Base-by-base conservation (phyloP, 2,329 filamentous ascomycete genomes). In the Dothidotthia symphoricarpi region DNA sequence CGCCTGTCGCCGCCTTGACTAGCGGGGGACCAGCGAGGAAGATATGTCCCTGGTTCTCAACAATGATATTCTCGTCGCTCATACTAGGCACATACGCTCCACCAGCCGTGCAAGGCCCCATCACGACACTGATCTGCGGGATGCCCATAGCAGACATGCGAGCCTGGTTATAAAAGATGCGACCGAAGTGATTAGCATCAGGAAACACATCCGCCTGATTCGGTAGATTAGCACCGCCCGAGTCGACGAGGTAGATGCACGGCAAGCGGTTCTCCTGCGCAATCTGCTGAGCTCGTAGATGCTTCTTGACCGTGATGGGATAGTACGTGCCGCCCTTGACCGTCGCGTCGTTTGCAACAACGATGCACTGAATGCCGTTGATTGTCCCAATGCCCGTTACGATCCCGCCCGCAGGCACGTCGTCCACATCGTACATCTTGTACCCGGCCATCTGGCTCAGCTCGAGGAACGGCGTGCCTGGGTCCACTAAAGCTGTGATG, bases 251-350 rank as follows among this genome's bases (percentile, higher is more conserved):
- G 69, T 97, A 98, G 64, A 98, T 87, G 68, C 91, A 97, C 0
- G 82, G 82, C 8, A 85, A 66, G 15, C 63, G 83, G 67, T 97
- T 97, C 66, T 97, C 88, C 50, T 87, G 81, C 0, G 91, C 91
- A 48, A 97, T 86, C 17, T 86, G 83, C 68, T 98, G 93, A 4
- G 91, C 91, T 46, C 91, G 81, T 12, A 97, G 75, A 67, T 97
- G 93, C 75, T 98, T 98, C 74, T 96, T 96, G 42, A 97, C 88
- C 0, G 91, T 98, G 55, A 97, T 88, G 1, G 91, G 91, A 63
- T 91, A 97, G 70, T 98, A 98, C 2, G 91, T 95, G 16, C 91
- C 91, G 35, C 91, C 91, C 71, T 97, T 98, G 60, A 97, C 91
- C 43, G 91, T 96, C 71, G 88, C 94, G 65, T 96, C 91, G 64